Conservation (phyloP, 306 rosid species). For the Cucurbita maxima region DNA sequence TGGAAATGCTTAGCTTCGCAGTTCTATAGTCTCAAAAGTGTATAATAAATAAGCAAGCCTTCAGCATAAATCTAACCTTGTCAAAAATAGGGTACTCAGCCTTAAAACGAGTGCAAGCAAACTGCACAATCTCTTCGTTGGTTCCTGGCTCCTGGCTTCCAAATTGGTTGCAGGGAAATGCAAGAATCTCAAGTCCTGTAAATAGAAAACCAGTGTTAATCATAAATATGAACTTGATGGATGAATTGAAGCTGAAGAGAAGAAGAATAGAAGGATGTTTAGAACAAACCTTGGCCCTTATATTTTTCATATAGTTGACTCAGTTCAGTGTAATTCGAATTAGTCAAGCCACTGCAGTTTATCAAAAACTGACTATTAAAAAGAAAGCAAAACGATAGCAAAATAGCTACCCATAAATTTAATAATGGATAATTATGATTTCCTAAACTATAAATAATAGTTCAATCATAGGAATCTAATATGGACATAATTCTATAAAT, state of each 20-base stretch:
- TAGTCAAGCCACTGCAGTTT: constrained; percentile 78
- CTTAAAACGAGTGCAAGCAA: constrained; percentile 89
- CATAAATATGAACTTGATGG: neutral
- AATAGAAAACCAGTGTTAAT: neutral
- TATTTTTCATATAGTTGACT: constrained; percentile 67
- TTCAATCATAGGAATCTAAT: neutral
- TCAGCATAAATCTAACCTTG: constrained; percentile 36
- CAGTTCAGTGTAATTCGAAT: constrained; percentile 93
- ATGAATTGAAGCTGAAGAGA: neutral
- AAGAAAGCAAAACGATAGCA: neutral
- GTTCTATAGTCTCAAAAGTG: neutral
- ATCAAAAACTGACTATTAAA: constrained; percentile 16
- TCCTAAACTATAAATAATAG: neutral
- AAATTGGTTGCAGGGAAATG: constrained; percentile 95
- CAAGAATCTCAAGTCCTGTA: constrained; percentile 80
- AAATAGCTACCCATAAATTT: neutral
- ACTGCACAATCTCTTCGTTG: constrained; percentile 67
- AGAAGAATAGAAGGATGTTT: neutral
- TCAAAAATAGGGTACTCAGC: constrained; percentile 88
- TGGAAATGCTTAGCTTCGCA: neutral
- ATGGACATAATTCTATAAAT: neutral
- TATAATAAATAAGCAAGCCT: neutral
- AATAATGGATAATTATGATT: neutral
- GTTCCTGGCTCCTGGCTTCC: constrained; percentile 93
- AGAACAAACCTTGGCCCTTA: constrained; percentile 56